phyloP scores from a whole-genome alignment of 352 stramenopile genomes.

The Blastocystis sp. region DNA sequence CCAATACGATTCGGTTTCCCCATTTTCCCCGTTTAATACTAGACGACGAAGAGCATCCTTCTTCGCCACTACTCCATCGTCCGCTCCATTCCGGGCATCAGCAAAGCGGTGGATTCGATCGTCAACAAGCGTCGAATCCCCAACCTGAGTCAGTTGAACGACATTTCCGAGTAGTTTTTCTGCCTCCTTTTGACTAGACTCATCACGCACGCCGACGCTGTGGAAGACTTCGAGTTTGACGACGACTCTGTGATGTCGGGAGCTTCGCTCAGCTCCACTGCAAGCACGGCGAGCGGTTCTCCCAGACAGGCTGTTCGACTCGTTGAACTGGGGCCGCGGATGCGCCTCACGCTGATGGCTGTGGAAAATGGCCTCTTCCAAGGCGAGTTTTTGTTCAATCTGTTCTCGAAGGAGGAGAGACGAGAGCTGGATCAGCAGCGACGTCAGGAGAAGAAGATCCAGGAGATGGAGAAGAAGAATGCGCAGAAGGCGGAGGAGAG shows the following conservation, averaged over 20 bases:
- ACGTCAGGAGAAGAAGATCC: background rate
- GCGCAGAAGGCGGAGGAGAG: background rate
- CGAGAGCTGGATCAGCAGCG: background rate
- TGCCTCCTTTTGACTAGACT: background rate
- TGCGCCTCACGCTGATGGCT: slow-evolving; percentile 88
- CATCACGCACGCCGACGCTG: background rate
- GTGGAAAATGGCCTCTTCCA: slow-evolving; percentile 88
- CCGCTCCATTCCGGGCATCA: background rate
- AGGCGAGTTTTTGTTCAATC: slow-evolving; percentile 93
- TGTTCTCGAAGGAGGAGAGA: slow-evolving; percentile 61
- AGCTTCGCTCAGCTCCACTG: slow-evolving; percentile 64
- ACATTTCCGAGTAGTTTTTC: slow-evolving; percentile 91
- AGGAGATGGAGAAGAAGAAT: background rate
- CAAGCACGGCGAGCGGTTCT: slow-evolving; percentile 62
- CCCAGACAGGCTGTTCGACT: slow-evolving; percentile 83
- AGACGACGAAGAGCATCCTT: slow-evolving; percentile 27
- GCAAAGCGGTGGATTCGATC: background rate
- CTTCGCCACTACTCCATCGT: slow-evolving; percentile 28
- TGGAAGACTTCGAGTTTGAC: slow-evolving; percentile 14
- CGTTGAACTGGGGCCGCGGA: slow-evolving; percentile 86
- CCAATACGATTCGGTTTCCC: slow-evolving; percentile 80
- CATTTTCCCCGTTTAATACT: background rate
- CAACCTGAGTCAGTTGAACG: slow-evolving; percentile 86
- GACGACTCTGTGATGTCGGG: slow-evolving; percentile 72
- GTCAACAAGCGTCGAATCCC: slow-evolving; percentile 40